Conservation (phyloP, 176 grass and related monocot genomes). For the Guadua angustifolia region DNA sequence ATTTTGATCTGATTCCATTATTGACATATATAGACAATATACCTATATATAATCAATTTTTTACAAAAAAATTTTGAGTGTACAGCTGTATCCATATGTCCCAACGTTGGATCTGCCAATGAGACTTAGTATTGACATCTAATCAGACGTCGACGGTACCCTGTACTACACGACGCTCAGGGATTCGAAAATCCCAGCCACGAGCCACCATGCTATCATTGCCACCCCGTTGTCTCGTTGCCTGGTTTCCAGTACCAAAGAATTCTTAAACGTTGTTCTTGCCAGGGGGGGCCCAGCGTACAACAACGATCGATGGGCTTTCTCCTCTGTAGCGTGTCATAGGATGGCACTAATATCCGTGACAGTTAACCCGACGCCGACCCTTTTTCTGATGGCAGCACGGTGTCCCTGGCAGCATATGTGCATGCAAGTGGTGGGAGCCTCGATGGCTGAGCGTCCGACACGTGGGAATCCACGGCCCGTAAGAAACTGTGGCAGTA, state of each 20-base stretch:
- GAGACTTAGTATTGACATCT: too few relatives aligned
- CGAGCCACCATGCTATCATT: background rate
- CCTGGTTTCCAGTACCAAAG: background rate
- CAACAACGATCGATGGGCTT: background rate
- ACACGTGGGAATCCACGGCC: background rate
- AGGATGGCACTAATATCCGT: background rate
- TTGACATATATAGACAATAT: too few relatives aligned
- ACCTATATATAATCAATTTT: too few relatives aligned
- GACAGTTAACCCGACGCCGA: background rate
- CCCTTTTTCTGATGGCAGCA: background rate
- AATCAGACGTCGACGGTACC: too few relatives aligned
- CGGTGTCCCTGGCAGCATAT: background rate
- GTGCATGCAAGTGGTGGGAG: background rate
- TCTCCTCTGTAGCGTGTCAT: background rate
- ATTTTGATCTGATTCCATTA: too few relatives aligned
- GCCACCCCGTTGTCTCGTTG: background rate
- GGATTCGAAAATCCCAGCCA: background rate
- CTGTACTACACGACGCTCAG: too few relatives aligned
- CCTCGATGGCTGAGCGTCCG: background rate
- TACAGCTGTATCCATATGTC: too few relatives aligned
- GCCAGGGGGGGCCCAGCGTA: background rate
- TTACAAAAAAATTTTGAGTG: too few relatives aligned
- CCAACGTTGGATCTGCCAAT: too few relatives aligned
- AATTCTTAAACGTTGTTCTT: conserved; percentile 22
- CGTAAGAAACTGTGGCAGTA: background rate